phyloP scores from a whole-genome alignment of 257 asterid species.

The Orobanche coerulescens region DNA sequence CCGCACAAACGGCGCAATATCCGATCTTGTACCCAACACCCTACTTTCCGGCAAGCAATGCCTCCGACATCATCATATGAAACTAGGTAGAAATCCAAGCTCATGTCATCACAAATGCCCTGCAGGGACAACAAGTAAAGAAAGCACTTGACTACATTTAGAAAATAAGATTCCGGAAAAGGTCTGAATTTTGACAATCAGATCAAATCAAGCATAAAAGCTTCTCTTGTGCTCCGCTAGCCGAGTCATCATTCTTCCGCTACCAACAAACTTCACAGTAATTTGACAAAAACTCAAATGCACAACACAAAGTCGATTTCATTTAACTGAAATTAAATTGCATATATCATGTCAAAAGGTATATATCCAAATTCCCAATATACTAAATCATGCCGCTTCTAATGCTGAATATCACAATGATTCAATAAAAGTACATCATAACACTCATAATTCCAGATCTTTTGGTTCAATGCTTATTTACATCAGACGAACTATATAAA shows the following conservation, averaged over 20 bases:
- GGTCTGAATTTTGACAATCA: no score
- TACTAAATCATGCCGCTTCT: no score
- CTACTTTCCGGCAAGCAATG: no score
- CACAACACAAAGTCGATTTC: background rate
- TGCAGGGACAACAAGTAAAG: conserved; percentile 26
- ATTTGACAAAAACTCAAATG: background rate
- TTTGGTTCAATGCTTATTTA: background rate
- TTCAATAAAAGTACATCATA: background rate
- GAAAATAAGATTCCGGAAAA: no score
- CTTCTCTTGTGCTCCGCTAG: background rate
- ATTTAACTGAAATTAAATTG: background rate
- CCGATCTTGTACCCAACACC: no score
- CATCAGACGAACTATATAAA: conserved; percentile 1
- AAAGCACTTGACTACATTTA: no score
- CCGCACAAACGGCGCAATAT: no score
- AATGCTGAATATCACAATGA: background rate
- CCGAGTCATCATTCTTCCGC: background rate
- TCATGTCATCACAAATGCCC: conserved; percentile 68
- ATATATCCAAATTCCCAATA: background rate
- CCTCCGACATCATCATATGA: no score
- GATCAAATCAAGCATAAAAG: background rate
- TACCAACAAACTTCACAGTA: conserved; percentile 1
- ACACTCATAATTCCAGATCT: conserved; percentile 1
- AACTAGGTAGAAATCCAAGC: no score
- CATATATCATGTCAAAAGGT: background rate